Percentiles rank a stretch among this genome's conserved stretches.
Evolutionary conservation across 805 yeast genomes (phyloP).

Genomic region (Pichia manshurica): DNA sequence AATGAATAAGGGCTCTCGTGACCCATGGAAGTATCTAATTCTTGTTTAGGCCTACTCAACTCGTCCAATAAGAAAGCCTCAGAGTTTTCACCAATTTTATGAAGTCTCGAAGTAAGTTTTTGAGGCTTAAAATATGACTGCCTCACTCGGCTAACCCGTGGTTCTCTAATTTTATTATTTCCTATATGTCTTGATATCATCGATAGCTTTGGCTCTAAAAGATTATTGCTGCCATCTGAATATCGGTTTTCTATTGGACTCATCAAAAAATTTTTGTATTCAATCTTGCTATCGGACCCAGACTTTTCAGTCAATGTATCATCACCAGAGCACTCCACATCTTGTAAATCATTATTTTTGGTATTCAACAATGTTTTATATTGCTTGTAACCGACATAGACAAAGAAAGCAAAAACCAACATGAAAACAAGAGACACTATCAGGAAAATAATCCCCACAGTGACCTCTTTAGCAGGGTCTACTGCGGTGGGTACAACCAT

Average conservation of each 20-base stretch:
- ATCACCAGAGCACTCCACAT: no score
- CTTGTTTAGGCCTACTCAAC: neutral
- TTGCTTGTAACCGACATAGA: constrained; percentile 3
- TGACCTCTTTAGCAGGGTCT: neutral
- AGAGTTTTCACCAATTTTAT: neutral
- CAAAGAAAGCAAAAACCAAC: neutral
- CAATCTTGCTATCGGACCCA: no score
- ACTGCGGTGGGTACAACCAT: constrained; percentile 5
- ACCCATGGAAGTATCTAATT: neutral
- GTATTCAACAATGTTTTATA: constrained; percentile 1
- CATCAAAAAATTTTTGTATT: no score
- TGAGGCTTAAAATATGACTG: neutral
- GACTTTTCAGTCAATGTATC: no score
- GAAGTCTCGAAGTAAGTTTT: neutral
- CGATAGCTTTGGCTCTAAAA: no score
- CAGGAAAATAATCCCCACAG: constrained; percentile 2
- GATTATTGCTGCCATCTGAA: no score
- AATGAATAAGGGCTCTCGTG: neutral
- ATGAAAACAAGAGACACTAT: neutral
- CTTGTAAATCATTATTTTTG: neutral
- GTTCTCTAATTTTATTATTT: neutral
- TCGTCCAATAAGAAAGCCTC: neutral
- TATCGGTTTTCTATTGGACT: no score
- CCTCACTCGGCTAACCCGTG: neutral
- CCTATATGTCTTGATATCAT: no score